These are phyloP conservation scores for Trichophyton rubrum DNA, from an alignment of 2,329 filamentous ascomycete genomes.

Conservation along the genomic window DNA sequence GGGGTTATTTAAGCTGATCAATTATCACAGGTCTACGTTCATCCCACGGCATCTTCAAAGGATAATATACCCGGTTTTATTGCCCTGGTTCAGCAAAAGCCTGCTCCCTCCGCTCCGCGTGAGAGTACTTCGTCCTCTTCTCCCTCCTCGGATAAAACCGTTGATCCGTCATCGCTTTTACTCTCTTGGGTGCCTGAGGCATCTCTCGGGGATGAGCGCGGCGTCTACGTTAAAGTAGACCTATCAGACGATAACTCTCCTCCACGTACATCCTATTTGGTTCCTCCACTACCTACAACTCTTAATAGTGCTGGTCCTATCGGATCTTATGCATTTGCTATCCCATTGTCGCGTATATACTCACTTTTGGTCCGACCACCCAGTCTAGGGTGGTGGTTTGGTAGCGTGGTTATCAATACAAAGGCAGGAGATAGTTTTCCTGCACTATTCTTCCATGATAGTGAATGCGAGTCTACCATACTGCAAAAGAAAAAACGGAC, in stretches of 20 bases:
- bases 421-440: constrained; percentile 85
- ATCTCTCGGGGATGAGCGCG: constrained; percentile 69
- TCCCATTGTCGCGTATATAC: constrained; percentile 82
- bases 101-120: constrained; percentile 20
- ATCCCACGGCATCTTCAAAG: constrained; percentile 81
- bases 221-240: constrained; percentile 92
- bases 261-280: constrained; percentile 76
- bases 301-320: constrained; percentile 58
- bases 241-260: constrained; percentile 70
- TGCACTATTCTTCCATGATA: constrained; percentile 93
- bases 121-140: constrained; percentile 33
- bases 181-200: constrained; percentile 91
- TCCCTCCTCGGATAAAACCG: constrained; percentile 20
- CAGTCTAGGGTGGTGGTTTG: constrained; percentile 96
- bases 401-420: constrained; percentile 86
- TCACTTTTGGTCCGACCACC: constrained; percentile 81
- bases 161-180: constrained; percentile 58
- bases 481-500: constrained; percentile 80
- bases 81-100: constrained; percentile 80
- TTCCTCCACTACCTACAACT: constrained; percentile 78
- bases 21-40: constrained; percentile 69
- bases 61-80: constrained; percentile 95
- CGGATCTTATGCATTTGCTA: constrained; percentile 79
- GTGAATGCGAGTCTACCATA: constrained; percentile 90
- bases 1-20: not conserved